Conservation (phyloP, 805 yeast genomes). For the Starmera caribaea region DNA sequence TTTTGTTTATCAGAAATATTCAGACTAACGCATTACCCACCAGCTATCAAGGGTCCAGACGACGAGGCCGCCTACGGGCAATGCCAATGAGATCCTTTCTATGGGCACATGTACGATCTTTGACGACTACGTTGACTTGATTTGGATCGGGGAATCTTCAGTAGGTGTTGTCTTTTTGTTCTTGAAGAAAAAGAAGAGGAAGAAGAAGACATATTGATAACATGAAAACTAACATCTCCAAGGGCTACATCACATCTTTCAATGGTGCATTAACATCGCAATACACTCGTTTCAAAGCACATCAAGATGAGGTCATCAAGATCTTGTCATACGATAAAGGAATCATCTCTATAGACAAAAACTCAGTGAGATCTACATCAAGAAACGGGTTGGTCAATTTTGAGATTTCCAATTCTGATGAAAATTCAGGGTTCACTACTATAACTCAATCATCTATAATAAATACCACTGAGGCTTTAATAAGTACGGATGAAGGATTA, state of each 20-base stretch:
- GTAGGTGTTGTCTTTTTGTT: slow-evolving; percentile 38
- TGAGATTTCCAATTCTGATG: slow-evolving; percentile 21
- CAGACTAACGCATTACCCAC: not conserved
- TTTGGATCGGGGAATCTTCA: slow-evolving; percentile 75
- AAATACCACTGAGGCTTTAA: slow-evolving; percentile 33
- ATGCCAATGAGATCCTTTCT: slow-evolving; percentile 6
- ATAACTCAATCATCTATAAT: slow-evolving; percentile 21
- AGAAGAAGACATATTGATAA: not conserved
- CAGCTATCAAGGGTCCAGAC: slow-evolving; percentile 13
- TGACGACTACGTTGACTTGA: slow-evolving; percentile 63
- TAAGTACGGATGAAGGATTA: slow-evolving; percentile 33
- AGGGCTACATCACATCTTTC: slow-evolving; percentile 31
- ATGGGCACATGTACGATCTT: slow-evolving; percentile 30
- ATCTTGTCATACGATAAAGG: slow-evolving; percentile 47
- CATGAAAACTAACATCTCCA: not conserved
- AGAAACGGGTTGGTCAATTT: slow-evolving; percentile 45
- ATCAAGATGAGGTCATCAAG: slow-evolving; percentile 38
- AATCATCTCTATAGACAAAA: slow-evolving; percentile 44
- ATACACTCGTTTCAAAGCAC: slow-evolving; percentile 51
- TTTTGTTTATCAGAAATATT: not conserved
- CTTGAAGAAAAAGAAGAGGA: not conserved
- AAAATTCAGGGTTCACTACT: slow-evolving; percentile 32
- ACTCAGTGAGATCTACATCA: slow-evolving; percentile 41
- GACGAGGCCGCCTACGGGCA: slow-evolving; percentile 14
- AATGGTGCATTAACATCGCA: slow-evolving; percentile 36